Evolutionary conservation across 2,329 filamentous ascomycete species (phyloP).

Genomic region (Achaetomium macrosporum): DNA sequence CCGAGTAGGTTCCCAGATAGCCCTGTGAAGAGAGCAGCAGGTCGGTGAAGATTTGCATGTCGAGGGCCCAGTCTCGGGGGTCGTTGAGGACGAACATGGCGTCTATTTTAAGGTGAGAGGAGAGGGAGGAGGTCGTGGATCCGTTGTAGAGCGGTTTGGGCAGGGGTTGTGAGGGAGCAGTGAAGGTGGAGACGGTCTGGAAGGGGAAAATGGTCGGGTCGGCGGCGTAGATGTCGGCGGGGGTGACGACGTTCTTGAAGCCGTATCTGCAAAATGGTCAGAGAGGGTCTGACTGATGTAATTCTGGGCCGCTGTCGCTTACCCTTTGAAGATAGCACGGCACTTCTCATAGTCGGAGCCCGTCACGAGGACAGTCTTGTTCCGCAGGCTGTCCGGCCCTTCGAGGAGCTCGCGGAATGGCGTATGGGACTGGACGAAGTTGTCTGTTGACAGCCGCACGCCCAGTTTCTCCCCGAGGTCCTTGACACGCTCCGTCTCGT

Average conservation of each 20-base stretch:
- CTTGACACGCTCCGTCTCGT: slow-evolving; percentile 65
- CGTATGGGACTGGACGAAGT: slow-evolving; percentile 87
- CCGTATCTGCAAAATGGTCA: slow-evolving; percentile 37
- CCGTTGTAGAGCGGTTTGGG: slow-evolving; percentile 36
- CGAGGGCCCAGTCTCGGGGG: slow-evolving; percentile 90
- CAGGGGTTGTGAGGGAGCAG: slow-evolving; percentile 53
- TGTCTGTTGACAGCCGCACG: slow-evolving; percentile 57
- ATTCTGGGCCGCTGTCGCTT: slow-evolving; percentile 30
- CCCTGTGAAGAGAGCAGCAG: slow-evolving; percentile 74
- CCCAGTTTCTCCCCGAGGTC: slow-evolving; percentile 63
- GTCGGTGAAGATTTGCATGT: slow-evolving; percentile 79
- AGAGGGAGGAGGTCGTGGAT: slow-evolving; percentile 30
- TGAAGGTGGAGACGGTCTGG: slow-evolving; percentile 58
- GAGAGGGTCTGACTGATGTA: background rate
- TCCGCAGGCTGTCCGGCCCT: slow-evolving; percentile 45
- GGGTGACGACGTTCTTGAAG: slow-evolving; percentile 76
- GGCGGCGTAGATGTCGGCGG: slow-evolving; percentile 72
- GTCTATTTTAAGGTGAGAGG: slow-evolving; percentile 65
- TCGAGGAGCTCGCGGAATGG: slow-evolving; percentile 70
- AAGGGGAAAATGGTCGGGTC: slow-evolving; percentile 81
- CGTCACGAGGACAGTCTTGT: slow-evolving; percentile 68
- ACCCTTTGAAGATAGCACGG: slow-evolving; percentile 66
- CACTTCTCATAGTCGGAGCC: slow-evolving; percentile 64
- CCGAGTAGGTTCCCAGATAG: slow-evolving; percentile 71
- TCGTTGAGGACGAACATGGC: slow-evolving; percentile 94